phyloP scores from a whole-genome alignment of 225 moss, liverwort and hornwort species.

The Neckera pumila region DNA sequence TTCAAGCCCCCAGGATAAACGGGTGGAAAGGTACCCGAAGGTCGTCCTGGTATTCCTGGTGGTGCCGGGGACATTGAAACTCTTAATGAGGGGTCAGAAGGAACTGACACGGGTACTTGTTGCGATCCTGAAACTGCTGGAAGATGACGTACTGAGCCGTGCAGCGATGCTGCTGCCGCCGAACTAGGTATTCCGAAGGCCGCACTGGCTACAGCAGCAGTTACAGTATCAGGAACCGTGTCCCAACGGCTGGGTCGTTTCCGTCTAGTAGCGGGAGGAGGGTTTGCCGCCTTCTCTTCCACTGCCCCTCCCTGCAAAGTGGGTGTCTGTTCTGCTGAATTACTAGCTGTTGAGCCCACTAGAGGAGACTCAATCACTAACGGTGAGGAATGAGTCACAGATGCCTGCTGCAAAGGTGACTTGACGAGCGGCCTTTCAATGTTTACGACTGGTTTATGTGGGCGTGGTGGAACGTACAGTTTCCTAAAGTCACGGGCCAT shows the following conservation, averaged over 20 bases:
- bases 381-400: not conserved
- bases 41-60: slow-evolving; percentile 18
- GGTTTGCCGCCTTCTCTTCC: slow-evolving; percentile 1
- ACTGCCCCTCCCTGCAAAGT: slow-evolving; percentile 4
- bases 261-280: slow-evolving; percentile 11
- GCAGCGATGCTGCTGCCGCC: not conserved
- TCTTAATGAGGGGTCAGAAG: not conserved
- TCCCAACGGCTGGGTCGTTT: slow-evolving; percentile 54
- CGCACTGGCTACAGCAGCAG: not conserved
- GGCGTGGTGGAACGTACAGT: slow-evolving; percentile 31
- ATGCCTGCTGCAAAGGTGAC: slow-evolving; percentile 4
- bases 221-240: not conserved
- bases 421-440: slow-evolving; percentile 4
- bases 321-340: not conserved
- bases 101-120: not conserved
- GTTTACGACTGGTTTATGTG: slow-evolving; percentile 10
- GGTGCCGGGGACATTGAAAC: not conserved
- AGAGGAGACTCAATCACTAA: not conserved
- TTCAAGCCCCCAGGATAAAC: slow-evolving; percentile 5
- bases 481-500: slow-evolving; percentile 42
- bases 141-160: not conserved
- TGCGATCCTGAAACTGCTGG: not conserved
- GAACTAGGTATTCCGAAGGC: not conserved
- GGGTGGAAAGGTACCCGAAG: slow-evolving; percentile 4
- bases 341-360: not conserved